phyloP scores from a whole-genome alignment of 129 eudicot genomes.

The Scalesia atractyloides region DNA sequence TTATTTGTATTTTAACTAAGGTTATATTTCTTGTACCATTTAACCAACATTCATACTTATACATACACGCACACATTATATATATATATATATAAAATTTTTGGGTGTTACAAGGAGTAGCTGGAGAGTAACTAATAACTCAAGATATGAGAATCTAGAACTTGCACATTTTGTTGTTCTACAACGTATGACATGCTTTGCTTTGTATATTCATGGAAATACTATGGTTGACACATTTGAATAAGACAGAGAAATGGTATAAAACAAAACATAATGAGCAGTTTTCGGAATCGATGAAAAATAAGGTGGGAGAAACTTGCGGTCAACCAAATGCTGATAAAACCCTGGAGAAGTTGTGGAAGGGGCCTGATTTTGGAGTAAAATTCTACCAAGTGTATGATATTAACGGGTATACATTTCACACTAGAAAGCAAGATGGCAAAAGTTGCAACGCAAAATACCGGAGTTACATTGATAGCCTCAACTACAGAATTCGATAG shows the following conservation, averaged over 20 bases:
- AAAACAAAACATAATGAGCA: neutral
- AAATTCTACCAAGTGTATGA: slow-evolving; percentile 7
- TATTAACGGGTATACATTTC: slow-evolving; percentile 4
- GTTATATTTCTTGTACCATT: too few species aligned
- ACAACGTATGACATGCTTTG: neutral
- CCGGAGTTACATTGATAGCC: slow-evolving; percentile 1
- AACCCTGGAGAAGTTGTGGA: neutral
- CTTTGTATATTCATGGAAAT: neutral
- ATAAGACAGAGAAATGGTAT: neutral
- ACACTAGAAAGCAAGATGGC: neutral
- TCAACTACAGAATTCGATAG: neutral
- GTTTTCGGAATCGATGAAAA: neutral
- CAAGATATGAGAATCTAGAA: neutral
- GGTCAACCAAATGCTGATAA: neutral
- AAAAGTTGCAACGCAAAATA: slow-evolving; percentile 10
- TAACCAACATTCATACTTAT: too few species aligned
- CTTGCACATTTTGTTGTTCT: neutral
- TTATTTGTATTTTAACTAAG: too few species aligned
- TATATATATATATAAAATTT: too few species aligned
- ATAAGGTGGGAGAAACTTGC: neutral
- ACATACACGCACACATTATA: too few species aligned
- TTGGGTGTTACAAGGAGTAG: too few species aligned
- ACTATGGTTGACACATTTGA: neutral
- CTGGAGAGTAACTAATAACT: neutral
- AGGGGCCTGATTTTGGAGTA: neutral